Conservation (phyloP, 2,329 filamentous ascomycete genomes). For the Colletotrichum endophyticum region DNA sequence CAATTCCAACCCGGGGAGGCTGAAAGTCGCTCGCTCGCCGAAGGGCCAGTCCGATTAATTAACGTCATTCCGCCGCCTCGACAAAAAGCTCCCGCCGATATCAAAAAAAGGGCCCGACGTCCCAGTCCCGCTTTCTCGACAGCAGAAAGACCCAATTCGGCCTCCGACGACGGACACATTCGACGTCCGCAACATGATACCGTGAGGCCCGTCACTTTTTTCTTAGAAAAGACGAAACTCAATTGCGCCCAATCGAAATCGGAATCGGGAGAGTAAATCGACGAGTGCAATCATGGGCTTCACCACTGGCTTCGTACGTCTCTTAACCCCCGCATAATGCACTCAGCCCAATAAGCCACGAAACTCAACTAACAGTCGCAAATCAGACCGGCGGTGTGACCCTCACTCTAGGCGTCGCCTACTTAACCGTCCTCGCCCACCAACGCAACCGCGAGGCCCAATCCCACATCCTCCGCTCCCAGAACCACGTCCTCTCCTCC, state of each 20-base stretch:
- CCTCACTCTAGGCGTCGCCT: conserved; percentile 75
- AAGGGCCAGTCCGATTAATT: conserved; percentile 1
- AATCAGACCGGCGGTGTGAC: conserved; percentile 75
- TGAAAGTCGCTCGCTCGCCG: conserved; percentile 13
- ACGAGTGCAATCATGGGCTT: conserved; percentile 66
- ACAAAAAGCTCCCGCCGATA: background rate
- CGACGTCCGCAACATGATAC: conserved; percentile 13
- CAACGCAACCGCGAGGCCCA: conserved; percentile 69
- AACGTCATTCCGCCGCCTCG: conserved; percentile 15
- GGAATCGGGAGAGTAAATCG: background rate
- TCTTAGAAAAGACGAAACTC: background rate
- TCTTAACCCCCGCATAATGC: background rate
- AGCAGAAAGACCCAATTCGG: background rate
- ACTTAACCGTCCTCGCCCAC: conserved; percentile 74
- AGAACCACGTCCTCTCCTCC: conserved; percentile 57
- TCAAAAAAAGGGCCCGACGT: background rate
- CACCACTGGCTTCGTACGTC: conserved; percentile 74
- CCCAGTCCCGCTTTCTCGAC: conserved; percentile 8
- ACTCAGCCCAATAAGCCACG: background rate
- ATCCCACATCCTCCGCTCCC: conserved; percentile 59
- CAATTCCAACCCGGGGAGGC: conserved; percentile 19
- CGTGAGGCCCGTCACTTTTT: background rate
- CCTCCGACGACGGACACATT: background rate
- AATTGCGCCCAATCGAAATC: background rate
- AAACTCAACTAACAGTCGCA: background rate